These are phyloP conservation scores for Cryphonectria naterciae DNA, from an alignment of 2,329 filamentous ascomycete species.

Conservation along the genomic window DNA sequence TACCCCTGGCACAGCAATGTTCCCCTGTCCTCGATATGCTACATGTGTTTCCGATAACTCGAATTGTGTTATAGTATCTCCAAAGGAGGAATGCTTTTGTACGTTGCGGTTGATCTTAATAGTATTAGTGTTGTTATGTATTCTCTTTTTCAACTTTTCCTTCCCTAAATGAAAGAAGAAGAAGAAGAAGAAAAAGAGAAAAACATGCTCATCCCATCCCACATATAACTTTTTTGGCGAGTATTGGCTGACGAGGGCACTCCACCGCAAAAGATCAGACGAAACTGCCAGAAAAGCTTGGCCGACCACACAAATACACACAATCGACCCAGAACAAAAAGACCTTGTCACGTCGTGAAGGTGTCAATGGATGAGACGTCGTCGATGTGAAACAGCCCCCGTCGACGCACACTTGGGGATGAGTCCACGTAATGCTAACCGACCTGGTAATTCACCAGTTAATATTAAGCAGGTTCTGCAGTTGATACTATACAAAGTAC, in stretches of 20 bases:
- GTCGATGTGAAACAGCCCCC: too few relatives aligned
- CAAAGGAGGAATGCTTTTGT: neutral
- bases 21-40: neutral
- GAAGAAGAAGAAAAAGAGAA: neutral
- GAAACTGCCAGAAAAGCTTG: constrained; percentile 2
- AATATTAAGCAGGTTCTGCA: too few relatives aligned
- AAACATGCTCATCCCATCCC: neutral
- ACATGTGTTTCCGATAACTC: neutral
- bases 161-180: too few relatives aligned
- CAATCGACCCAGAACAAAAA: neutral
- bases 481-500: too few relatives aligned
- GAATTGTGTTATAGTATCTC: too few relatives aligned
- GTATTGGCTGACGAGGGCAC: neutral
- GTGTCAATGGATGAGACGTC: too few relatives aligned
- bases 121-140: neutral
- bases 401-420: too few relatives aligned
- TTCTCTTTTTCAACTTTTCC: too few relatives aligned
- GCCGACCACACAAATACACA: neutral
- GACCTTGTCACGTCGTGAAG: too few relatives aligned
- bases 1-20: neutral
- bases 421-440: neutral
- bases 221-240: neutral
- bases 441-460: too few relatives aligned
- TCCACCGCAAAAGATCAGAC: neutral
- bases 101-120: neutral